A percentile compares a stretch with the other conserved stretches of the same genome.
Evolutionary conservation across 2,329 filamentous ascomycete genomes (phyloP).

Genomic region (Microdochium trichocladiopsis): DNA sequence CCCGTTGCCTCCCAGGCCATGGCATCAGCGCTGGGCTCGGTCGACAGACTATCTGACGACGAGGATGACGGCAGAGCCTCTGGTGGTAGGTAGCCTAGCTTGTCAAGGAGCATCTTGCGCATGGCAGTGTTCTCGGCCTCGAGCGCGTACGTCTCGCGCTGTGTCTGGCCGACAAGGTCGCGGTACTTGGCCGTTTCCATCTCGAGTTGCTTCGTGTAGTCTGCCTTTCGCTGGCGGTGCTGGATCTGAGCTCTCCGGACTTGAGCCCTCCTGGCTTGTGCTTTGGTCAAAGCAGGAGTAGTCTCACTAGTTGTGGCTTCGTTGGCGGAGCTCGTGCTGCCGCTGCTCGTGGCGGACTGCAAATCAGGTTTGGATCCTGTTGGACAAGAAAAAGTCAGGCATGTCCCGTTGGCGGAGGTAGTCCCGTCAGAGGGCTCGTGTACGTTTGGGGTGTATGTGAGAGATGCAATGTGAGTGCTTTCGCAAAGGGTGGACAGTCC

Average conservation of each 20-base stretch:
- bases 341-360: slow-evolving; percentile 1
- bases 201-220: slow-evolving; percentile 48
- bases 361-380: background rate
- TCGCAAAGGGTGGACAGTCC: too few relatives aligned
- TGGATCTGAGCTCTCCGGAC: slow-evolving; percentile 46
- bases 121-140: slow-evolving; percentile 36
- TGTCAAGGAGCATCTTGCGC: slow-evolving; percentile 20
- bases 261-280: slow-evolving; percentile 40
- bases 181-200: slow-evolving; percentile 39
- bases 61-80: background rate
- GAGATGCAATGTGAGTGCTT: too few relatives aligned
- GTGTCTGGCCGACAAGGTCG: slow-evolving; percentile 34
- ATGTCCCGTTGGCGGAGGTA: too few relatives aligned
- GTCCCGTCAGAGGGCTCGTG: too few relatives aligned
- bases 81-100: background rate
- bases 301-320: slow-evolving; percentile 1
- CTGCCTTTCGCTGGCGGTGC: slow-evolving; percentile 48
- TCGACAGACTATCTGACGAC: too few relatives aligned
- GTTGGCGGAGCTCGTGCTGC: slow-evolving; percentile 3
- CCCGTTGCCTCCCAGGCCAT: background rate
- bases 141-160: slow-evolving; percentile 29
- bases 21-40: background rate
- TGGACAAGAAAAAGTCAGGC: too few relatives aligned
- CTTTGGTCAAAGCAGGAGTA: slow-evolving; percentile 25
- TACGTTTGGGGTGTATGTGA: too few relatives aligned